phyloP scores from a whole-genome alignment of 441 rosid genomes.

The Pelargonium fulgidum region DNA sequence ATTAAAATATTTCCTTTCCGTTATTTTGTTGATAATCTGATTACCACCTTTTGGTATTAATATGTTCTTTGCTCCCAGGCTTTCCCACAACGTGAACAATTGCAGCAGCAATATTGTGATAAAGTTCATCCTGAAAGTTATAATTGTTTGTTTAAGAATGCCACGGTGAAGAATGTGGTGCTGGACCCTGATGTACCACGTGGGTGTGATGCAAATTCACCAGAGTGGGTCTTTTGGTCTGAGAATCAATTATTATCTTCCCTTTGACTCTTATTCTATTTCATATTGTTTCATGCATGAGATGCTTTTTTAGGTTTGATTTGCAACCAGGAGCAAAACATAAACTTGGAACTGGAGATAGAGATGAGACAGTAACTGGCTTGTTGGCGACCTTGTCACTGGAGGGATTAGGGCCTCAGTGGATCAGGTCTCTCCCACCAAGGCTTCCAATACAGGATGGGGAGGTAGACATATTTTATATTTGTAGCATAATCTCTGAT shows the following conservation, averaged over 20 bases:
- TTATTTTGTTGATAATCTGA: not conserved
- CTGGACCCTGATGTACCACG: conserved; percentile 77
- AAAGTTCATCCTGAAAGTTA: conserved; percentile 44
- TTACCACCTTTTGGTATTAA: not conserved
- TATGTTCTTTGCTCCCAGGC: conserved; percentile 36
- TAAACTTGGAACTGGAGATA: conserved; percentile 83
- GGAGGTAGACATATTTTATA: conserved; percentile 42
- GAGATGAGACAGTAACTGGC: conserved; percentile 62
- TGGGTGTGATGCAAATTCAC: conserved; percentile 63
- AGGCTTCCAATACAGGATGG: conserved; percentile 64
- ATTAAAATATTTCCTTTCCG: not conserved
- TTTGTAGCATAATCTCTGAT: conserved; percentile 13
- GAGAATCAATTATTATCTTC: conserved; percentile 15
- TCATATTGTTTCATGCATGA: conserved; percentile 19
- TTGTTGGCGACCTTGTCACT: conserved; percentile 44
- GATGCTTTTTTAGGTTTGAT: conserved; percentile 56
- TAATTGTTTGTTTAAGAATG: conserved; percentile 33
- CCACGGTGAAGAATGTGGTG: conserved; percentile 49
- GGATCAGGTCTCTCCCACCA: conserved; percentile 83
- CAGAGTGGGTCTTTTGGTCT: conserved; percentile 52
- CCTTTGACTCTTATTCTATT: conserved; percentile 15
- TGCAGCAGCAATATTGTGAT: conserved; percentile 59
- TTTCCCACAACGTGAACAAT: conserved; percentile 62
- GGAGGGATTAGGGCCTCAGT: conserved; percentile 58
- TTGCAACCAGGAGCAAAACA: conserved; percentile 62